These are phyloP conservation scores for Pelargonium fulgidum DNA, from an alignment of 441 rosid genomes.

Conservation along the genomic window DNA sequence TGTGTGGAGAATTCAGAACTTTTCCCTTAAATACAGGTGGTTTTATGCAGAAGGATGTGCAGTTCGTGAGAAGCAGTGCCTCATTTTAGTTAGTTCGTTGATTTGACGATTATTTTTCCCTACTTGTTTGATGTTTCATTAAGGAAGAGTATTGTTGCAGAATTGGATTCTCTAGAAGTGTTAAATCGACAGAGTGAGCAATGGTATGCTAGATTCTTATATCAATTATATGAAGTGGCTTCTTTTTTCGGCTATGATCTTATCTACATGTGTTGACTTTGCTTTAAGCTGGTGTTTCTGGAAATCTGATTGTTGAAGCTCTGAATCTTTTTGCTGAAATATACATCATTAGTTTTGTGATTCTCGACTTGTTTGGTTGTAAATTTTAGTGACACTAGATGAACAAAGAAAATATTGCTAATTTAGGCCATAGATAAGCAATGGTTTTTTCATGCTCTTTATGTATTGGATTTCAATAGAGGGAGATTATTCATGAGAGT, in stretches of 20 bases:
- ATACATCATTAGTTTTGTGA: not conserved
- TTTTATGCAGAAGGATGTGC: not conserved
- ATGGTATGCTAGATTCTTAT: slow-evolving; percentile 25
- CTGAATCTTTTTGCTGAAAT: not conserved
- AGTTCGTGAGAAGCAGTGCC: slow-evolving; percentile 9
- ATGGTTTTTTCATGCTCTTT: not conserved
- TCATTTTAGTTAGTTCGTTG: not conserved
- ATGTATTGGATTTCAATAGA: not conserved
- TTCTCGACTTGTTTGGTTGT: no score
- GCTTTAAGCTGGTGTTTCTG: not conserved
- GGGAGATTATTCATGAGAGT: not conserved
- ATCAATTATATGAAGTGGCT: not conserved
- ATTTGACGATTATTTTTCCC: not conserved
- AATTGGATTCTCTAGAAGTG: slow-evolving; percentile 9
- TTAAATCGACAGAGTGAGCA: slow-evolving; percentile 18
- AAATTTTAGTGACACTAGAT: no score
- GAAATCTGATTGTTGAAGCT: slow-evolving; percentile 11
- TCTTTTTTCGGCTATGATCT: not conserved
- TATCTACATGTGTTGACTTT: not conserved
- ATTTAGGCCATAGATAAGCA: no score
- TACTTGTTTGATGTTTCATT: slow-evolving; percentile 10
- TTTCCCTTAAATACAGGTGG: not conserved
- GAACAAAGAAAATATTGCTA: no score
- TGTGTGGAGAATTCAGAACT: not conserved
- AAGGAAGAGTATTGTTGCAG: slow-evolving; percentile 12